Conservation (phyloP, 1,139 yeast genomes). For the Citeromyces hawaiiensis region DNA sequence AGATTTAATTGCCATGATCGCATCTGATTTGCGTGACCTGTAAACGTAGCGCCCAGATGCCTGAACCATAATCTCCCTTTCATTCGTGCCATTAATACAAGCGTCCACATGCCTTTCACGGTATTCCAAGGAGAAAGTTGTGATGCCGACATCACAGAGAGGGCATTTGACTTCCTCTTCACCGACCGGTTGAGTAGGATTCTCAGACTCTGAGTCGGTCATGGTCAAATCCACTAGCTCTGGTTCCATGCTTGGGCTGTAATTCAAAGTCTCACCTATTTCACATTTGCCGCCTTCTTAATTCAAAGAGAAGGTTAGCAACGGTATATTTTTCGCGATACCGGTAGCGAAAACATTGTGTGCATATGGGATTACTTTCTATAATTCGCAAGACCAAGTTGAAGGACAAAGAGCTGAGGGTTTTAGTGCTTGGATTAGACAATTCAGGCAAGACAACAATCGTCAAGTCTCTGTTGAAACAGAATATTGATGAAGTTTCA, state of each 20-base stretch:
- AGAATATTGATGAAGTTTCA: constrained; percentile 28
- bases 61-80: constrained; percentile 5
- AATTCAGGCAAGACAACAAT: constrained; percentile 84
- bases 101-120: background rate
- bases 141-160: background rate
- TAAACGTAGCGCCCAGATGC: constrained; percentile 10
- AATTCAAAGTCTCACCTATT: background rate
- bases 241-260: background rate
- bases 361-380: constrained; percentile 66
- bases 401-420: constrained; percentile 66
- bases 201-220: background rate
- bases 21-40: constrained; percentile 8
- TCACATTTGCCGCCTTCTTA: background rate
- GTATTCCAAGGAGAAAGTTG: background rate
- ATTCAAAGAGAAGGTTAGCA: background rate
- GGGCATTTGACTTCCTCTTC: background rate
- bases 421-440: constrained; percentile 73
- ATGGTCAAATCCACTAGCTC: background rate
- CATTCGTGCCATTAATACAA: constrained; percentile 4
- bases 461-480: constrained; percentile 32
- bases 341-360: background rate
- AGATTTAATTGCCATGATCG: constrained; percentile 8
- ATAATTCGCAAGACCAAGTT: constrained; percentile 73
- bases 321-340: background rate
- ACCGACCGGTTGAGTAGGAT: background rate